These are phyloP conservation scores for Bipolaris oryzae DNA, from an alignment of 2,329 filamentous ascomycete species.

Conservation along the genomic window DNA sequence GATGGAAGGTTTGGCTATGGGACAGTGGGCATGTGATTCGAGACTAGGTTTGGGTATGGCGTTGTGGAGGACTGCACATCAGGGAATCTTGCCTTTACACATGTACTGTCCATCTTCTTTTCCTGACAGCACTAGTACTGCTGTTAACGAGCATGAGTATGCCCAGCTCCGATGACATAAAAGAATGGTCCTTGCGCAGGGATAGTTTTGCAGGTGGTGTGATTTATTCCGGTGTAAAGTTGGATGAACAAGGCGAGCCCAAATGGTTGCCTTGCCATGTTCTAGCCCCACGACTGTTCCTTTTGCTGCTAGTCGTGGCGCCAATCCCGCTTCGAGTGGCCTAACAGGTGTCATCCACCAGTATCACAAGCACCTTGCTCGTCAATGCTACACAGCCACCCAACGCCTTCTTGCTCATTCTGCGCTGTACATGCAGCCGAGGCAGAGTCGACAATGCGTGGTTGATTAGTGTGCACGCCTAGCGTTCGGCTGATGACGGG, in stretches of 20 bases:
- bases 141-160: neutral
- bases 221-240: too few species aligned
- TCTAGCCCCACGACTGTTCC: neutral
- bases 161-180: neutral
- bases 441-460: neutral
- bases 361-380: slow-evolving; percentile 9
- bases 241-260: too few species aligned
- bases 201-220: neutral
- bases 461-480: slow-evolving; percentile 16
- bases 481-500: slow-evolving; percentile 15
- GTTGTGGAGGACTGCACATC: neutral
- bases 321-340: slow-evolving; percentile 6
- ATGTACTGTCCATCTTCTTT: neutral
- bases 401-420: neutral
- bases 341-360: neutral
- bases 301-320: neutral
- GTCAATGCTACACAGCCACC: slow-evolving; percentile 19
- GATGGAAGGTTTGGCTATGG: too few species aligned
- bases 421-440: slow-evolving; percentile 1
- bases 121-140: neutral
- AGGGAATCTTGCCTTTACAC: neutral
- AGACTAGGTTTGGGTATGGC: neutral
- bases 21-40: too few species aligned
- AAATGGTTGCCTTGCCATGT: too few species aligned
- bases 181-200: neutral